Evolutionary conservation across 2,329 filamentous ascomycete species (phyloP).

Genomic region (Colletotrichum sp.): DNA sequence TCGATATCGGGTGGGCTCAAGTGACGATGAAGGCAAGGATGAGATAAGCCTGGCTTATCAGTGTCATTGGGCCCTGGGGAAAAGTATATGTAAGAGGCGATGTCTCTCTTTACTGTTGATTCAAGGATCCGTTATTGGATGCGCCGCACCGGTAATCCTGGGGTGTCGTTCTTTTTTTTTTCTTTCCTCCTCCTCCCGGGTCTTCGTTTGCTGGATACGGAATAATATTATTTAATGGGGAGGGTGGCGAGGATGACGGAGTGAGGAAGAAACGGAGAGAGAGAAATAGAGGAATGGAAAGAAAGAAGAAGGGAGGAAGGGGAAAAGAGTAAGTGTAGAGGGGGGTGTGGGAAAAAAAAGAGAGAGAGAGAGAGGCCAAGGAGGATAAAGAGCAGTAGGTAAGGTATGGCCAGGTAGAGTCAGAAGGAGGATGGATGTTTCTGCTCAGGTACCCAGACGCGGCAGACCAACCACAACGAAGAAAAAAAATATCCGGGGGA

Average conservation of each 20-base stretch:
- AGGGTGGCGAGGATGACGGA: conserved; percentile 10
- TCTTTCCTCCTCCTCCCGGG: neutral
- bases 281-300: neutral
- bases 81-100: conserved; percentile 17
- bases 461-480: neutral
- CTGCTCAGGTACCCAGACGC: neutral
- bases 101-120: neutral
- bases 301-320: neutral
- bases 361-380: neutral
- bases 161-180: neutral
- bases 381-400: neutral
- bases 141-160: neutral
- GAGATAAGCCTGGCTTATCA: conserved; percentile 64
- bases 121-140: conserved; percentile 6
- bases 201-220: neutral
- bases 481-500: neutral
- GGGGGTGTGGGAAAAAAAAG: neutral
- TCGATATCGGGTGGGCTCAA: conserved; percentile 36
- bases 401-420: neutral
- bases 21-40: conserved; percentile 58
- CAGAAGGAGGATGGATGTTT: neutral
- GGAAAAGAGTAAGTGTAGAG: neutral
- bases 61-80: conserved; percentile 53
- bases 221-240: neutral
- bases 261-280: neutral